These are phyloP conservation scores for Tricholoma flavovirens DNA, from an alignment of 768 basidiomycete species.

Conservation along the genomic window DNA sequence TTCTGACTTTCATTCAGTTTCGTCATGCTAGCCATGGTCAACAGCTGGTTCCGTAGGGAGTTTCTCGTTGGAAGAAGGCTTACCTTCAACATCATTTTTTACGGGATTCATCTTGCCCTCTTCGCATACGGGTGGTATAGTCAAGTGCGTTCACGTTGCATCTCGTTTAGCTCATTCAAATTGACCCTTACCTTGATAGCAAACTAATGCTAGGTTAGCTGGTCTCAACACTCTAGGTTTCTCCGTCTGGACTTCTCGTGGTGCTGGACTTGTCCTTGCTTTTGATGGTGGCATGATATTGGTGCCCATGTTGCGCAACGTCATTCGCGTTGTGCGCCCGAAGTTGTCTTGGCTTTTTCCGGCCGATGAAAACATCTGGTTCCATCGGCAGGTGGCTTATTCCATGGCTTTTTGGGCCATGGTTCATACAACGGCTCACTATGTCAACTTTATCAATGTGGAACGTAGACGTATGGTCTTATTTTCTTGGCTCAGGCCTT, in stretches of 20 bases:
- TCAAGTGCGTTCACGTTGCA: constrained; percentile 45
- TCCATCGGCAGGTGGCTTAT: constrained; percentile 92
- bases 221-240: constrained; percentile 75
- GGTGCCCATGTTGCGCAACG: constrained; percentile 84
- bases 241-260: constrained; percentile 88
- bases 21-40: constrained; percentile 43
- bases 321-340: constrained; percentile 80
- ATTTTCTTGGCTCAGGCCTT: background rate
- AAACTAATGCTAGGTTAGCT: constrained; percentile 54
- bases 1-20: constrained; percentile 12
- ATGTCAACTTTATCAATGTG: constrained; percentile 90
- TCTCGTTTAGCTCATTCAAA: background rate
- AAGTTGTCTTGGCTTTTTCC: constrained; percentile 79
- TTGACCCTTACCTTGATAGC: constrained; percentile 29
- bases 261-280: constrained; percentile 87
- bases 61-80: constrained; percentile 59
- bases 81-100: constrained; percentile 72
- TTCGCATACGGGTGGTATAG: constrained; percentile 88
- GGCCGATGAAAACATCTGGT: constrained; percentile 94
- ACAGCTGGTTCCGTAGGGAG: constrained; percentile 70
- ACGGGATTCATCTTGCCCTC: constrained; percentile 65
- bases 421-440: constrained; percentile 92
- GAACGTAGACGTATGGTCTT: constrained; percentile 69
- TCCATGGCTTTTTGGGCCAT: constrained; percentile 90
- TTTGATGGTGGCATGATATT: constrained; percentile 83